phyloP scores from a whole-genome alignment of 768 basidiomycete genomes.

The Boletus coccyginus region DNA sequence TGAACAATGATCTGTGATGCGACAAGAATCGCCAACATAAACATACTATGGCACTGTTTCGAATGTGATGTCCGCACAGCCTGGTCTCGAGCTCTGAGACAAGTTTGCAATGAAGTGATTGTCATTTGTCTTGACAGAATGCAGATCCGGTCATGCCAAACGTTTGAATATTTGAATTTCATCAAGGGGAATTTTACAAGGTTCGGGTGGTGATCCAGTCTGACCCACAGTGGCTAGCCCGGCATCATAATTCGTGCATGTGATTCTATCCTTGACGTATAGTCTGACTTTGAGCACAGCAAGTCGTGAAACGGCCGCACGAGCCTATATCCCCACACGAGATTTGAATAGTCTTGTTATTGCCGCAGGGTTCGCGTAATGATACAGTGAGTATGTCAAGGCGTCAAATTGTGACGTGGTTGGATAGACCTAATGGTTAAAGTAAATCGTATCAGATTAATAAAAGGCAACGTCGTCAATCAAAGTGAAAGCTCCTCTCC shows the following conservation, averaged over 20 bases:
- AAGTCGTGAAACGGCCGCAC: background rate
- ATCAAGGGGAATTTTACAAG: background rate
- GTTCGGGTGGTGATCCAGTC: background rate
- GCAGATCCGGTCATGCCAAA: conserved; percentile 2
- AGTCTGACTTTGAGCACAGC: background rate
- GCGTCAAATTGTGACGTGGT: background rate
- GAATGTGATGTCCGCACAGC: background rate
- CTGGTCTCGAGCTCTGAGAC: background rate
- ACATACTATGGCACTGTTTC: background rate
- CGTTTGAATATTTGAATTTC: conserved; percentile 1
- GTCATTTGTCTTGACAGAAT: background rate
- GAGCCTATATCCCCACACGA: background rate
- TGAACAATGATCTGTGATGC: background rate
- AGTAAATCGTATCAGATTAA: background rate
- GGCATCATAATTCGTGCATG: background rate
- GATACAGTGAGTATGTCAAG: background rate
- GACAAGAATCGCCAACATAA: background rate
- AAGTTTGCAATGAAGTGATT: background rate
- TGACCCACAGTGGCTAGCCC: background rate
- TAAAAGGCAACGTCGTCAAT: background rate
- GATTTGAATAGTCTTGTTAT: background rate
- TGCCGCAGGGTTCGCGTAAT: background rate
- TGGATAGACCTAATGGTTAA: background rate
- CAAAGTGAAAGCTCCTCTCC: background rate
- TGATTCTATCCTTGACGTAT: background rate